Conservation (phyloP, 495 filamentous ascomycete genomes). For the Lophiostoma macrostomum region DNA sequence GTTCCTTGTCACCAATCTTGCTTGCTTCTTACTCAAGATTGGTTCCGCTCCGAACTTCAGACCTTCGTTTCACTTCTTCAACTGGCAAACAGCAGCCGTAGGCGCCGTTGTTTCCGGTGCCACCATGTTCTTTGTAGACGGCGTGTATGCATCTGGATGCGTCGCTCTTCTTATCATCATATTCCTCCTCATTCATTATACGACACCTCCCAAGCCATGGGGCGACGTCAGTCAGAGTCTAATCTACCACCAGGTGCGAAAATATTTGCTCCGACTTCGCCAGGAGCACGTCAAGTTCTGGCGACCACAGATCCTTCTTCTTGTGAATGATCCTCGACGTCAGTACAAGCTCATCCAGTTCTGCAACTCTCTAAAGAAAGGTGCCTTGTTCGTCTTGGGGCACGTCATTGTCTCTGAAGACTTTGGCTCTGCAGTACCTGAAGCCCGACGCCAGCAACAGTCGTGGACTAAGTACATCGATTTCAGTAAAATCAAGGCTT, state of each 20-base stretch:
- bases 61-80: conserved; percentile 85
- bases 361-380: conserved; percentile 89
- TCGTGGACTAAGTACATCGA: conserved; percentile 85
- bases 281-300: conserved; percentile 93
- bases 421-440: conserved; percentile 71
- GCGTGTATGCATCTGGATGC: conserved; percentile 72
- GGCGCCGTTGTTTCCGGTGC: conserved; percentile 71
- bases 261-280: conserved; percentile 76
- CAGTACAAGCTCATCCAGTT: conserved; percentile 84
- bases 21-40: conserved; percentile 84
- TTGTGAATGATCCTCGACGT: conserved; percentile 75
- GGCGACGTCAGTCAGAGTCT: conserved; percentile 85
- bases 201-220: conserved; percentile 81
- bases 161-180: conserved; percentile 70
- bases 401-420: conserved; percentile 85
- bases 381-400: conserved; percentile 77
- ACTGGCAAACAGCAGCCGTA: conserved; percentile 73
- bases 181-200: conserved; percentile 82
- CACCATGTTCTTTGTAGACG: conserved; percentile 90
- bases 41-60: conserved; percentile 92
- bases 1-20: conserved; percentile 75
- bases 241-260: conserved; percentile 89
- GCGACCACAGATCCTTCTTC: conserved; percentile 79
- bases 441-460: conserved; percentile 75
- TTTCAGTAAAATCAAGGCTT: conserved; percentile 83